Evolutionary conservation across 768 basidiomycete species (phyloP).

Genomic region (Suillus tomentosus): DNA sequence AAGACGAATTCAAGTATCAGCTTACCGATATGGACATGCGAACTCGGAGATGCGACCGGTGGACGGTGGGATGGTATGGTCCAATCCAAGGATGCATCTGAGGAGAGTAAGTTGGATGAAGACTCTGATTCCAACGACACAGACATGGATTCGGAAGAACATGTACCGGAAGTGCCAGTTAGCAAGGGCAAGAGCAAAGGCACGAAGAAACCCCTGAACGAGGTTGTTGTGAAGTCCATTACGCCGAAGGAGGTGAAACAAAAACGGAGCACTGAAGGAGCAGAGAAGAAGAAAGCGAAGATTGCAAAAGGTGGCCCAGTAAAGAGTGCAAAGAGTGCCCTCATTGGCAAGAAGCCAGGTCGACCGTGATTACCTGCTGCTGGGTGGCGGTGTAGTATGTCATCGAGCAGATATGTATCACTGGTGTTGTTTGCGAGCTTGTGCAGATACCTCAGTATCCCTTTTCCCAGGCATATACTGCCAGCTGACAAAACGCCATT

Average conservation of each 20-base stretch:
- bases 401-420: constrained; percentile 1
- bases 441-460: too few species aligned
- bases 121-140: constrained; percentile 4
- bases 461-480: not conserved
- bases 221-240: constrained; percentile 34
- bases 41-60: constrained; percentile 52
- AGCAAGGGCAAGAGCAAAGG: constrained; percentile 9
- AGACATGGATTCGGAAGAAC: not conserved
- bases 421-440: not conserved
- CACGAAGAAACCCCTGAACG: constrained; percentile 13
- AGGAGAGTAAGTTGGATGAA: constrained; percentile 6
- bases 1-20: constrained; percentile 85
- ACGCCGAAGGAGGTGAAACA: constrained; percentile 53
- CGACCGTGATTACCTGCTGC: constrained; percentile 30
- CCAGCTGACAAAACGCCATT: not conserved
- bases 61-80: constrained; percentile 34
- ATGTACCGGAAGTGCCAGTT: not conserved
- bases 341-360: constrained; percentile 56
- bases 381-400: not conserved
- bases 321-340: constrained; percentile 55
- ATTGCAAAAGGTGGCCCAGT: constrained; percentile 37
- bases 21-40: constrained; percentile 90
- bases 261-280: constrained; percentile 45
- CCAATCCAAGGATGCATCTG: constrained; percentile 11
- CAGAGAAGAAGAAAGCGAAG: constrained; percentile 63